Conservation (phyloP, 208 protist genomes). For the Porcisia deanei region DNA sequence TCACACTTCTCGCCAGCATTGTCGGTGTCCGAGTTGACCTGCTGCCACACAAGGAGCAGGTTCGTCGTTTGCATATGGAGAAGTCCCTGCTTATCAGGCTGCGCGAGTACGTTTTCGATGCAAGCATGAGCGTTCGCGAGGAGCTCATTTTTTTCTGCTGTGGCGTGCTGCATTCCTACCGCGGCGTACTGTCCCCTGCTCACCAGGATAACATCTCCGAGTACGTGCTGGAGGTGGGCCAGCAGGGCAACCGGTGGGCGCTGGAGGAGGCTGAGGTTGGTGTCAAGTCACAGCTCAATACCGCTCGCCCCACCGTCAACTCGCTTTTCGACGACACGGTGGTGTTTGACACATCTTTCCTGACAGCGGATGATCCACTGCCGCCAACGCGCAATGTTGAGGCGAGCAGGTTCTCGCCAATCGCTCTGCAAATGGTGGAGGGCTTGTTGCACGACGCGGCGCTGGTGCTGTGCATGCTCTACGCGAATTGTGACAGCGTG, state of each 20-base stretch:
- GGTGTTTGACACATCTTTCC: conserved; percentile 58
- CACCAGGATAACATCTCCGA: conserved; percentile 41
- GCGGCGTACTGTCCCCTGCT: conserved; percentile 26
- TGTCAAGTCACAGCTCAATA: conserved; percentile 78
- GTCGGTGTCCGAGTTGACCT: conserved; percentile 66
- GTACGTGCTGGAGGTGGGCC: conserved; percentile 55
- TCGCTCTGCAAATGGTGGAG: conserved; percentile 39
- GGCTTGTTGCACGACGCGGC: conserved; percentile 85
- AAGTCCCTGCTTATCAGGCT: conserved; percentile 85
- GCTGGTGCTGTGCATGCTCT: conserved; percentile 72
- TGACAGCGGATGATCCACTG: conserved; percentile 50
- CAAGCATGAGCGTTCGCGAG: conserved; percentile 84
- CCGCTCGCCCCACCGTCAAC: conserved; percentile 78
- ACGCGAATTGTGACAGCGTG: conserved; percentile 61
- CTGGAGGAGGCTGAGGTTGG: conserved; percentile 76
- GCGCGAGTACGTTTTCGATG: conserved; percentile 76
- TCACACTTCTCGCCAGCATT: conserved; percentile 81
- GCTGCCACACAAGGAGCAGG: conserved; percentile 55
- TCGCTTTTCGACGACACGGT: conserved; percentile 71
- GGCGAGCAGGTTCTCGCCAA: conserved; percentile 22
- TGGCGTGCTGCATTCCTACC: conserved; percentile 76
- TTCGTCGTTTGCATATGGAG: conserved; percentile 83
- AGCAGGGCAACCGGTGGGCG: conserved; percentile 43
- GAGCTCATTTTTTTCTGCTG: conserved; percentile 88
- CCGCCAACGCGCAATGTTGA: conserved; percentile 33